Conservation (phyloP, 2,329 filamentous ascomycete genomes). For the Penicillium italicum region DNA sequence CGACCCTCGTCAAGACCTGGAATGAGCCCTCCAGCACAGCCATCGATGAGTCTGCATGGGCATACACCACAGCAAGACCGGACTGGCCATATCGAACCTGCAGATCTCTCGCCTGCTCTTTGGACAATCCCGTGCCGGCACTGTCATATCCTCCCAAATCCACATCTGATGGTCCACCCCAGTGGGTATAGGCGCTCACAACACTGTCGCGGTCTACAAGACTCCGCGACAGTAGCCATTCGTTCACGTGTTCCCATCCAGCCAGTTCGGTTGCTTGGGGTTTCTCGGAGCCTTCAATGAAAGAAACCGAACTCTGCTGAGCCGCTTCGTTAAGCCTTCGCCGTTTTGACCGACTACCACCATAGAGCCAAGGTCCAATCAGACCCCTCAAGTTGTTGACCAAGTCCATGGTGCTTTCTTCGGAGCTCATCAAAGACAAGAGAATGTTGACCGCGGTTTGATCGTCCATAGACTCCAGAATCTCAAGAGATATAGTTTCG, state of each 20-base stretch:
- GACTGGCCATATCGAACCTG: constrained; percentile 55
- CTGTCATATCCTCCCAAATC: constrained; percentile 55
- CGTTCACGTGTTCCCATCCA: constrained; percentile 58
- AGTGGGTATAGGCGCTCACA: constrained; percentile 51
- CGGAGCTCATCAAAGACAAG: constrained; percentile 43
- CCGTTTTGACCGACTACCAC: constrained; percentile 53
- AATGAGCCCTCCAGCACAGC: constrained; percentile 49
- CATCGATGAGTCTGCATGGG: constrained; percentile 45
- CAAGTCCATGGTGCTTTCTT: constrained; percentile 38
- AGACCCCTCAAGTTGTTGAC: constrained; percentile 56
- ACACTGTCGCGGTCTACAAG: constrained; percentile 49
- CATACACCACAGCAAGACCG: constrained; percentile 58
- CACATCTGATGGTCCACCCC: constrained; percentile 59
- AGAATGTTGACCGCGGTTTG: constrained; percentile 53
- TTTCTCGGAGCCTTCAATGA: constrained; percentile 19
- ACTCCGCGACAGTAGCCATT: constrained; percentile 57
- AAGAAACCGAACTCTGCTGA: constrained; percentile 28
- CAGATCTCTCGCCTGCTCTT: constrained; percentile 44
- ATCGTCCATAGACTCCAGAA: constrained; percentile 52
- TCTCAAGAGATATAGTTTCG: constrained; percentile 46
- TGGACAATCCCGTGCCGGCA: constrained; percentile 40
- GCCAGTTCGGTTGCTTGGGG: constrained; percentile 25
- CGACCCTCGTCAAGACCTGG: constrained; percentile 49
- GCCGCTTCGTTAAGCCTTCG: constrained; percentile 44
- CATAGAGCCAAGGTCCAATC: constrained; percentile 62